Base-by-base conservation (phyloP, 305 asterid genomes). In the Fraxinus sp. region DNA sequence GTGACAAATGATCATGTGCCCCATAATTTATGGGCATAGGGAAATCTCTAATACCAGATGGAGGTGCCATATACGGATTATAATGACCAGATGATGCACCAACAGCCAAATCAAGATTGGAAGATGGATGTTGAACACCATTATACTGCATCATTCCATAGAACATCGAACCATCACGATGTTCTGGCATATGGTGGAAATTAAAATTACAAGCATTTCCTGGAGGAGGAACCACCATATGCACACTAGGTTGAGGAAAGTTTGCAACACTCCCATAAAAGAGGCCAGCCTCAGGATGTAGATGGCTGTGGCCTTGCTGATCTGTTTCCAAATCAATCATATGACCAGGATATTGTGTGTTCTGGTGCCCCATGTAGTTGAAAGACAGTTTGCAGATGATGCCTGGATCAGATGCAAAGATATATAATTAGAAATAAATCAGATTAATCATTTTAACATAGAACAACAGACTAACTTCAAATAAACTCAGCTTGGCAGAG, bases 341-440 rank as follows among this genome's bases (percentile, higher is more conserved):
- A 80, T 88, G 89, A 88, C 87, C 87, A 5, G 80, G 83, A 84
- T 90, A 88, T 59, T 85, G 92, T 84, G 89, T 89, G 81, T 87
- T 92, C 80, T 93, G 90, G 78, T 92, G 94, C 80, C 92, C 97
- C 93, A 94, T 93, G 77, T 79, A 83, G 80, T 62, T 33, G 36
- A 73, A 59, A 75, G 70, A 28, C 57, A 72, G 77, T 76, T 33
- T 57, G 88, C 80, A 74, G 46, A 76, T 85, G 83, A 86, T 88
- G 86, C 92, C 94, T 90, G 91, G 64, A 83, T 74, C 81, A 86
- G 78, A 85, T 74, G 80, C 83, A 83, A 87, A 81, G 81, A 46
- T 64, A 77, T 49, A 57, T 44, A 80, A 64, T 18, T n/a, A 79
- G 68, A 5, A 72, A 3, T 26, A 77, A 35, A n/a, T 10, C 72